These are phyloP conservation scores for Chenopodium suecicum DNA, from an alignment of 148 eudicot species.

Conservation along the genomic window DNA sequence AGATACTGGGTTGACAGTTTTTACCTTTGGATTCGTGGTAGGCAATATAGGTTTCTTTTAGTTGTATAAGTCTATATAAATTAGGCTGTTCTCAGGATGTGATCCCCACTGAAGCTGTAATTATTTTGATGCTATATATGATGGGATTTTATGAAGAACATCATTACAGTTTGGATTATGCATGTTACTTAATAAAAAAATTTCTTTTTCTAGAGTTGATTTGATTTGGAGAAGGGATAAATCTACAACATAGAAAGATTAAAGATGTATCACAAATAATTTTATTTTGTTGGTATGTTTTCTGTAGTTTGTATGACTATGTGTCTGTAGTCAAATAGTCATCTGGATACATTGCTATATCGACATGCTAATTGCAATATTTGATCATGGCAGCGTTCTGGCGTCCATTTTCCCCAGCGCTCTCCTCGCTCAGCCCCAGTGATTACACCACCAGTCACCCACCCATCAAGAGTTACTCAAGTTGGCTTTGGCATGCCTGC, in stretches of 20 bases:
- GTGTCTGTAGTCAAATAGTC: background rate
- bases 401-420: conserved; percentile 75
- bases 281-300: background rate
- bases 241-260: background rate
- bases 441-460: conserved; percentile 75
- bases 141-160: background rate
- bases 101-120: background rate
- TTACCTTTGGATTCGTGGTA: background rate
- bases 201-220: background rate
- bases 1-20: background rate
- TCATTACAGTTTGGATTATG: background rate
- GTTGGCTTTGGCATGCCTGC: conserved; percentile 78
- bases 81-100: background rate
- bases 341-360: background rate
- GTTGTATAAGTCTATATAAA: background rate
- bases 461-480: conserved; percentile 49
- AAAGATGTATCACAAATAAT: background rate
- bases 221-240: background rate
- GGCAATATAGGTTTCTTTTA: background rate
- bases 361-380: conserved; percentile 7
- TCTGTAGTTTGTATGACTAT: background rate
- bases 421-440: conserved; percentile 65
- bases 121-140: background rate
- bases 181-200: background rate
- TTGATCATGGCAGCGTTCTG: conserved; percentile 56